Base-by-base conservation (phyloP, 345 rosid genomes). In the Erysimum cheiranthoides region DNA sequence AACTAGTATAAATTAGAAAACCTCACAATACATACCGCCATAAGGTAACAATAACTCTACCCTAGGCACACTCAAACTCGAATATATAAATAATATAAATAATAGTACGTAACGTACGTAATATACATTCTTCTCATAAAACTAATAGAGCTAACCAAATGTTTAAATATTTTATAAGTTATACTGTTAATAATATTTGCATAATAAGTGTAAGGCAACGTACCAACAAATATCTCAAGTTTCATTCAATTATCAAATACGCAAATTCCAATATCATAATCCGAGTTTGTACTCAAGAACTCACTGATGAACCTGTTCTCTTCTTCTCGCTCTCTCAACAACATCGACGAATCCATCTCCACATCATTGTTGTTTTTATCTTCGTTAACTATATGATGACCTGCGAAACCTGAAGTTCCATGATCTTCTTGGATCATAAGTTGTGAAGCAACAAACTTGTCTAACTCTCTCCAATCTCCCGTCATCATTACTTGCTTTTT, bases 401-500 rank as follows among this genome's bases (percentile, higher is more conserved):
- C 76, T n/a, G 63, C 77, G 14, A 81, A 77, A 75, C 73, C 59
- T 5, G 88, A 78, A 61, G 70, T 35, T 62, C 71, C 81, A 64
- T 78, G 66, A 21, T 46, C 89, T 69, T 88, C 96, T 51, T 90
- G 95, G 69, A 93, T 93, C 79, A 68, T 75, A 8, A 91, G 61
- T 70, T 93, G 97, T 6, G 98, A 89, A n/a, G 96, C 98, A 51
- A 93, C 97, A 67, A 93, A 91, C 85, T 87, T 89, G 74, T 93
- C 98, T 16, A 91, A 82, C 3, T 85, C 88, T 79, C 96, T 88
- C 98, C 98, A 93, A 30, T 90, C 97, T 46, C 73, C 97, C 0
- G 85, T 84, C 73, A 87, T 90, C 58, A 49, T 65, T 34, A 56
- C 46, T 42, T 63, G 63, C 28, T 47, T 75, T 46, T 69, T 79